A percentile compares a stretch with the other conserved stretches of the same genome.
Conservation (phyloP, 805 yeast species). For the Saccharomycopsis fermentans region DNA sequence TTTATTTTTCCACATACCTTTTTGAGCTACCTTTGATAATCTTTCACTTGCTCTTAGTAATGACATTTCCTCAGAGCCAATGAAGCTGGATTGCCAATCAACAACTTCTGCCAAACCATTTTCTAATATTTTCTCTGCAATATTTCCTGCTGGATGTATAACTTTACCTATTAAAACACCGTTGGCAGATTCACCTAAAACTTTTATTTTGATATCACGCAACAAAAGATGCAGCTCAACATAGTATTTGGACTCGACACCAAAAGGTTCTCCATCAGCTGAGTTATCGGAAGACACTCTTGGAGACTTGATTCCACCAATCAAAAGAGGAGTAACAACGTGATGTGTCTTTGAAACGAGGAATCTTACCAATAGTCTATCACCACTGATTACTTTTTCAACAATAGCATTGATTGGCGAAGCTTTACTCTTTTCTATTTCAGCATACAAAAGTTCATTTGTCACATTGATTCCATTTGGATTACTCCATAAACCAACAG, state of each 20-base stretch:
- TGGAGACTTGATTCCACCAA: conserved; percentile 71
- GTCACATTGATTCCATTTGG: conserved; percentile 3
- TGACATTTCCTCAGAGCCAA: conserved; percentile 59
- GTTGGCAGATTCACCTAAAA: conserved; percentile 52
- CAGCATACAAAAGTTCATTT: conserved; percentile 13
- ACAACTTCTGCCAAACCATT: conserved; percentile 65
- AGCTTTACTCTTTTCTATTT: conserved; percentile 7
- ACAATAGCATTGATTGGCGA: conserved; percentile 39
- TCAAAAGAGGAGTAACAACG: conserved; percentile 44
- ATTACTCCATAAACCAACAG: conserved; percentile 47
- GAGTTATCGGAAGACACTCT: conserved; percentile 40
- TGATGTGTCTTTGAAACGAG: conserved; percentile 41
- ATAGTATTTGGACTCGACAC: conserved; percentile 54
- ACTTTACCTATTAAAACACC: conserved; percentile 52
- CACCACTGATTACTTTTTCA: conserved; percentile 72
- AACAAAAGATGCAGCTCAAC: conserved; percentile 57
- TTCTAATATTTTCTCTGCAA: conserved; percentile 55
- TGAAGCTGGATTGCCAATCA: conserved; percentile 66
- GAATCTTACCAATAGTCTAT: conserved; percentile 56
- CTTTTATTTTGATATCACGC: conserved; percentile 43
- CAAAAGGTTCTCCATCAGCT: conserved; percentile 44
- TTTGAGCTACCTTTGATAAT: conserved; percentile 44
- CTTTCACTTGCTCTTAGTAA: conserved; percentile 55
- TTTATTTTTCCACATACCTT: conserved; percentile 46
- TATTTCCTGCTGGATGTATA: conserved; percentile 67